These are phyloP conservation scores for Neonectria faginata DNA, from an alignment of 2,329 filamentous ascomycete species.

Conservation along the genomic window DNA sequence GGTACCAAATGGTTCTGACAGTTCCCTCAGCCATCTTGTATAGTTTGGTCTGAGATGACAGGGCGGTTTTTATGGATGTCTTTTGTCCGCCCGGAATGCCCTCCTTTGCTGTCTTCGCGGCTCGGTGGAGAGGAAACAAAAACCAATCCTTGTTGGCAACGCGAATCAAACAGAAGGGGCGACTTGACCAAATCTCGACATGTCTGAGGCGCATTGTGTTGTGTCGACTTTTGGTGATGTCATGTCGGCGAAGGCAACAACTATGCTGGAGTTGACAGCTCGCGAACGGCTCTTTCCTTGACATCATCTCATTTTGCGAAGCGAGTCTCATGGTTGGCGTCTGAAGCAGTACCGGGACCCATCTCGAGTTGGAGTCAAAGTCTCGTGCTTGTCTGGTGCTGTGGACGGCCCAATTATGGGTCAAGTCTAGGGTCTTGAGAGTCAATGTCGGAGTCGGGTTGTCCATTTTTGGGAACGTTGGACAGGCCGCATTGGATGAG, in stretches of 20 bases:
- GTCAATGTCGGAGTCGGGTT: constrained; percentile 36
- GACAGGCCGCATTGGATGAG: constrained; percentile 45
- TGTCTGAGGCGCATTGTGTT: constrained; percentile 28
- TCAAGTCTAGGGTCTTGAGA: constrained; percentile 20
- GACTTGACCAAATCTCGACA: constrained; percentile 33
- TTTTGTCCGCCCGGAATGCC: constrained; percentile 87
- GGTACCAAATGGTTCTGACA: constrained; percentile 46
- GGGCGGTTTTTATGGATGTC: constrained; percentile 94
- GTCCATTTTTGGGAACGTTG: constrained; percentile 36
- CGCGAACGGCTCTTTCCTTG: constrained; percentile 31
- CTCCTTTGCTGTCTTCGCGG: constrained; percentile 61
- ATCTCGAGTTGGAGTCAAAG: constrained; percentile 95
- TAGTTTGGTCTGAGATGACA: constrained; percentile 64
- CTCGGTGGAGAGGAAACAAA: constrained; percentile 84
- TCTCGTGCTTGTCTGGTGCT: constrained; percentile 82
- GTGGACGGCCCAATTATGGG: constrained; percentile 29
- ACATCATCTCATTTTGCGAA: constrained; percentile 19
- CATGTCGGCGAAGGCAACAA: constrained; percentile 37
- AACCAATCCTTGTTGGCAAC: constrained; percentile 91
- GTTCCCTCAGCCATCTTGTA: constrained; percentile 61
- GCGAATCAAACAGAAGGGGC: constrained; percentile 82
- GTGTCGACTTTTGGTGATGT: constrained; percentile 32
- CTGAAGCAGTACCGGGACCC: constrained; percentile 72
- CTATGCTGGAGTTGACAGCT: constrained; percentile 28
- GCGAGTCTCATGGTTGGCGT: constrained; percentile 24